Evolutionary conservation across 805 yeast species (phyloP).

Genomic region (Wickerhamiella qilinensis): DNA sequence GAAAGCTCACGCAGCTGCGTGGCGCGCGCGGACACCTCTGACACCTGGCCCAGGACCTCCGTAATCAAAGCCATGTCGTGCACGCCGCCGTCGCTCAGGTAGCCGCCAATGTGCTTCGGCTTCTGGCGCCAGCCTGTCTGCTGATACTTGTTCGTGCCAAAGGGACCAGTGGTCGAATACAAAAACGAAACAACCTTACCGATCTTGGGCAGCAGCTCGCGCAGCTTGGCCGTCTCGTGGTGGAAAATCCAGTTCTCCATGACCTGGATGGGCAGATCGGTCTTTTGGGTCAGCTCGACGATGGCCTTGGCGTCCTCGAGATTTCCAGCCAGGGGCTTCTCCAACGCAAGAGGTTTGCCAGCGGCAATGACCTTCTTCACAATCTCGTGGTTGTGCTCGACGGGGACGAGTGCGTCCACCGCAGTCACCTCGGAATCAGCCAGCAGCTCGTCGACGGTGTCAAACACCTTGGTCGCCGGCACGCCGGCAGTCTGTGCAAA

Average conservation of each 20-base stretch:
- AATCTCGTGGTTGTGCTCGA: conserved; percentile 53
- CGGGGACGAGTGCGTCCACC: conserved; percentile 83
- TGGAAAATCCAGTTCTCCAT: conserved; percentile 79
- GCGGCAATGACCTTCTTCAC: conserved; percentile 55
- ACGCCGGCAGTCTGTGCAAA: conserved; percentile 55
- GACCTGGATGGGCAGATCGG: conserved; percentile 55
- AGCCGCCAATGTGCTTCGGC: conserved; percentile 90
- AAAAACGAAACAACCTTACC: conserved; percentile 36
- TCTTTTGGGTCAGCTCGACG: conserved; percentile 43
- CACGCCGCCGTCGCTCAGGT: conserved; percentile 87
- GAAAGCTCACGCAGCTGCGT: conserved; percentile 59
- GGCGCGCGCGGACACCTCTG: conserved; percentile 57
- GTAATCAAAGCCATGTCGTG: conserved; percentile 84
- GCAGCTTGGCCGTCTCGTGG: conserved; percentile 39
- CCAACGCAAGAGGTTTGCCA: conserved; percentile 66
- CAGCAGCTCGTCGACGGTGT: conserved; percentile 46
- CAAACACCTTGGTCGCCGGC: conserved; percentile 33
- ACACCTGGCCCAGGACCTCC: conserved; percentile 61
- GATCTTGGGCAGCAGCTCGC: conserved; percentile 46
- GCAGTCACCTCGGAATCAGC: conserved; percentile 52
- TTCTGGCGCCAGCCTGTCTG: conserved; percentile 72
- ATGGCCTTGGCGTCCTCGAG: conserved; percentile 67
- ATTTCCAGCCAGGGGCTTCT: conserved; percentile 86
- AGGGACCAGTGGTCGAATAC: conserved; percentile 34
- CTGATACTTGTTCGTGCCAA: conserved; percentile 32